phyloP scores from a whole-genome alignment of 352 stramenopile species.

The Pythium rishiriense region DNA sequence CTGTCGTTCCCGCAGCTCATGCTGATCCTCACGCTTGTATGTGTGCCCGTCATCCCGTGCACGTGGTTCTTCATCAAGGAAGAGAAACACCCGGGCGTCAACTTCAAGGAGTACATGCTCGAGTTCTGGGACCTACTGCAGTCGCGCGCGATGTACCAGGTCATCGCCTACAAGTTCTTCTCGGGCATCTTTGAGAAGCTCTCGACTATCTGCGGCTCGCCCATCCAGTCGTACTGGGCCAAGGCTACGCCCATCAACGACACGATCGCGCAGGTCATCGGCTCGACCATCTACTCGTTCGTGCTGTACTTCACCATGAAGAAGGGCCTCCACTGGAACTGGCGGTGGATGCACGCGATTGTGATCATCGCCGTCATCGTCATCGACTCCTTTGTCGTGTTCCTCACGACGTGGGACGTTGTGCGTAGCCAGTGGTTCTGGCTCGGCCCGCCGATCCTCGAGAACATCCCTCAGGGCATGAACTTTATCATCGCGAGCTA shows the following conservation, averaged over 20 bases:
- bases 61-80: conserved; percentile 1
- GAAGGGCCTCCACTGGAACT: neutral
- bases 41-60: neutral
- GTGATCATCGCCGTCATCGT: neutral
- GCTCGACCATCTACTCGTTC: conserved; percentile 15
- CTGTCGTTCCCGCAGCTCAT: conserved; percentile 1
- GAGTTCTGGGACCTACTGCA: neutral
- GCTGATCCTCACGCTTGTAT: neutral
- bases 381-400: neutral
- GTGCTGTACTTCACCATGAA: conserved; percentile 12
- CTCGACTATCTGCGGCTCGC: neutral
- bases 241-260: conserved; percentile 3
- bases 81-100: neutral
- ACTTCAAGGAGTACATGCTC: neutral
- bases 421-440: neutral
- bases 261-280: conserved; percentile 5
- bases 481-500: conserved; percentile 24
- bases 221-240: neutral
- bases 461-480: conserved; percentile 23
- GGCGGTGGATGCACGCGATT: conserved; percentile 1
- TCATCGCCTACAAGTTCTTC: neutral
- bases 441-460: conserved; percentile 13
- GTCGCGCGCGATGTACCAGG: conserved; percentile 14
- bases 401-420: neutral
- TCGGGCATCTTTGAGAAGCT: conserved; percentile 9